Base-by-base conservation (phyloP, 2,329 filamentous ascomycete genomes). In the Salinomyces thailandicus region DNA sequence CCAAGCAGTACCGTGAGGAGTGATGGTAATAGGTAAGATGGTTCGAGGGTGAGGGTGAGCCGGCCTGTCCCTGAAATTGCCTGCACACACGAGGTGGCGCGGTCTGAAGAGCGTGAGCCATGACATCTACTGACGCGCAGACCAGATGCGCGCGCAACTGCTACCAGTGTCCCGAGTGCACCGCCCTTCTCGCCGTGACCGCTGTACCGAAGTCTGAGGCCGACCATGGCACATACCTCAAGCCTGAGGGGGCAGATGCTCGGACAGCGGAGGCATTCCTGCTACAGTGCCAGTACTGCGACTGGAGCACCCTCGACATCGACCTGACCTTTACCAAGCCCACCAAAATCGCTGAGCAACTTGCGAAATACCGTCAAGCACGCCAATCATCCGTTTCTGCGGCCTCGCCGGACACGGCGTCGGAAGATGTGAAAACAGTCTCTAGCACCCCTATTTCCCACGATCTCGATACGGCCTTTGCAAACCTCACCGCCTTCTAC, bases 101-200 rank as follows among this genome's bases (percentile, higher is more conserved):
- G n/a, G n/a, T n/a, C n/a, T n/a, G n/a, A n/a, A n/a, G n/a, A n/a
- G n/a, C n/a, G n/a, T 24, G 20, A n/a, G 7, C 7, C 14, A 18
- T 16, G 11, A 16, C 31, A 16, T 6, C 17, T 5, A 18, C 27
- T 45, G 38, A 52, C 20, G 18, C 17, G 33, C 19, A 7, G 17
- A 19, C 31, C 36, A 61, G 55, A 46, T 57, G 91, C 58, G 89
- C 85, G 13, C 74, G 91, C 47, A 95, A 87, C 57, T 98, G 91
- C 62, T 96, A 91, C 66, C 85, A 93, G 57, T 98, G 91, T 51
- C 91, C 91, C 0, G 69, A 87, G 45, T 98, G 91, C 60, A 78
- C 84, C 18, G 78, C 85, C 0, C 82, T 85, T 9, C 71, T 96
- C 27, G 72, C 78, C 14, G 78, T 91, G 35, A 82, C 77, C 36